Base-by-base conservation (phyloP, 306 rosid genomes). In the Citrullus amarus region DNA sequence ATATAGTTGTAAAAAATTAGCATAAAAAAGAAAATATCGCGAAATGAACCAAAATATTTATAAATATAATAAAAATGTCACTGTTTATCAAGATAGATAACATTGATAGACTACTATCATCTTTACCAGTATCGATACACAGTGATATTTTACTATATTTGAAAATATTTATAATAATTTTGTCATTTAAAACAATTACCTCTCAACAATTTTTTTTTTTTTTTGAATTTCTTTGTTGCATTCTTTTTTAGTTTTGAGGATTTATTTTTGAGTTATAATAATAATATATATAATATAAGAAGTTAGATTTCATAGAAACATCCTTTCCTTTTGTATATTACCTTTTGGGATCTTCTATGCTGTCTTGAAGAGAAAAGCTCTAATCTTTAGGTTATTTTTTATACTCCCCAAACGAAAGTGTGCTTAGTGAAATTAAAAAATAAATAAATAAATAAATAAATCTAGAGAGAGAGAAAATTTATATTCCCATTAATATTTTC, bases 311-410 rank as follows among this genome's bases (percentile, higher is more conserved):
- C 84, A 78, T 56, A 60, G 81, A 58, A 80, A 87, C 80, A 88
- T 63, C 80, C 79, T 59, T 76, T 65, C 61, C 70, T 83, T 84
- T 86, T 85, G 93, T 88, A 86, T 79, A 84, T 79, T 88, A 75
- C 88, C 82, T 91, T 91, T 90, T 86, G 91, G 93, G 92, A 87
- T 91, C 95, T 90, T 88, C 90, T 88, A 90, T 87, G 88, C 86
- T 79, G 81, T 85, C 78, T 80, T 80, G 79, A 63, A 71, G 82
- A 60, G 62, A 79, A 82, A 76, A 80, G 83, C 83, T 86, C 80
- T 79, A 71, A 79, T 79, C 82, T 89, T 84, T 56, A 68, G 80
- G 84, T 54, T 80, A 18, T 79, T 73, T 69, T 89, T 86, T 68
- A 83, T 88, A 89, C 94, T 90, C 91, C 93, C 94, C 84, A 82